Evolutionary conservation across 75 land plant genomes (phyloP).

Genomic region (Chamaecyparis obtusa): DNA sequence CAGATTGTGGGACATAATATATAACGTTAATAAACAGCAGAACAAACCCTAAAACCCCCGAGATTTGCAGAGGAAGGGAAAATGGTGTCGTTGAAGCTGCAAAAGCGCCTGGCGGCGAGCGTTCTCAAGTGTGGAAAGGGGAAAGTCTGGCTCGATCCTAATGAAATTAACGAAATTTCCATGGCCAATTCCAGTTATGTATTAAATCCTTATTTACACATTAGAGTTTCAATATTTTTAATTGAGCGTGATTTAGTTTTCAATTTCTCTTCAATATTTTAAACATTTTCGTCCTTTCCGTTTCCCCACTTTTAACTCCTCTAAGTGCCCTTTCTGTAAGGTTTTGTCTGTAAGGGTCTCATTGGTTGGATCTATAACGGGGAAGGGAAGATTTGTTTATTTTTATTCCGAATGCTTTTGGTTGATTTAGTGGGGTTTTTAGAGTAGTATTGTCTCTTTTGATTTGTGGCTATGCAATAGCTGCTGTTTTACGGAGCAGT

Average conservation of each 20-base stretch:
- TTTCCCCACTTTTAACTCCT: no score
- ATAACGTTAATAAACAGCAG: background rate
- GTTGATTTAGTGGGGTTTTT: background rate
- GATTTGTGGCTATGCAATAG: background rate
- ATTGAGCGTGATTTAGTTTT: no score
- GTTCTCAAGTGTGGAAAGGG: constrained; percentile 83
- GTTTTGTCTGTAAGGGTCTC: background rate
- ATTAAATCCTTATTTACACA: background rate
- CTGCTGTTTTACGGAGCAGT: background rate
- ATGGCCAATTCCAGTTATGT: constrained; percentile 74
- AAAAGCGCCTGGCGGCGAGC: constrained; percentile 83
- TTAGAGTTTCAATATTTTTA: background rate
- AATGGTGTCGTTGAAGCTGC: constrained; percentile 85
- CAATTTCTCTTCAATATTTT: no score
- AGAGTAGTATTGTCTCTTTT: background rate
- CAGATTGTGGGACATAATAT: background rate
- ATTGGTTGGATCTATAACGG: background rate
- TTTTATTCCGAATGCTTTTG: background rate
- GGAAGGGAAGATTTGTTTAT: background rate
- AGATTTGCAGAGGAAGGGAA: background rate
- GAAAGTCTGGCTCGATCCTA: constrained; percentile 86
- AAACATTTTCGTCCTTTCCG: no score
- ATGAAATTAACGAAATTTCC: constrained; percentile 78
- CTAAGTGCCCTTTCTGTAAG: background rate
- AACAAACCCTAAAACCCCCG: background rate